Conservation (phyloP, 148 eudicot species). For the Rhododendron kiyosumense region DNA sequence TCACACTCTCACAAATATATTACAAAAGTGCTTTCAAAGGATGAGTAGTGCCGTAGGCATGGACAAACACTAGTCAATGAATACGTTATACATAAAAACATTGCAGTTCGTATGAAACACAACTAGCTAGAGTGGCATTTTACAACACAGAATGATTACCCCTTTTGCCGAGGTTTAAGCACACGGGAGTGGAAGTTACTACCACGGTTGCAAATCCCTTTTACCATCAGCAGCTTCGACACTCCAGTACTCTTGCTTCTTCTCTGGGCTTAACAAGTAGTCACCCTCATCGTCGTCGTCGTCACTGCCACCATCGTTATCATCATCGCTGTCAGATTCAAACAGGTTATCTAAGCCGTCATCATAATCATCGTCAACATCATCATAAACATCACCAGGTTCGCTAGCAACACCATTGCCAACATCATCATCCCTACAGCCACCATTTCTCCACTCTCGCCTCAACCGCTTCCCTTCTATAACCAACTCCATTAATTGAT, state of each 20-base stretch:
- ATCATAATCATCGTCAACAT: conserved; percentile 24
- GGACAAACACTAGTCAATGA: no score
- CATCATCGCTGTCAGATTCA: conserved; percentile 40
- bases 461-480: conserved; percentile 70
- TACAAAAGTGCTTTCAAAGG: no score
- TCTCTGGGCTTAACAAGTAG: conserved; percentile 16
- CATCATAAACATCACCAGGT: conserved; percentile 20
- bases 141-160: background rate
- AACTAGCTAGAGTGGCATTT: no score
- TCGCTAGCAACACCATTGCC: background rate
- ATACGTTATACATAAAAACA: background rate
- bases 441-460: conserved; percentile 41
- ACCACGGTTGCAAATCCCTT: conserved; percentile 53
- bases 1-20: no score
- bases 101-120: no score
- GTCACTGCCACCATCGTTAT: conserved; percentile 28
- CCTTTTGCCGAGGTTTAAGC: background rate
- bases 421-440: background rate
- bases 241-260: conserved; percentile 50
- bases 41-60: no score
- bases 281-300: conserved; percentile 26
- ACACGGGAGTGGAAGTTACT: conserved; percentile 12
- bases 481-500: conserved; percentile 58
- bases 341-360: conserved; percentile 61
- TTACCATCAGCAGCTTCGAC: conserved; percentile 16